Evolutionary conservation across 2,329 filamentous ascomycete species (phyloP).

Genomic region (Aspergillus sp.): DNA sequence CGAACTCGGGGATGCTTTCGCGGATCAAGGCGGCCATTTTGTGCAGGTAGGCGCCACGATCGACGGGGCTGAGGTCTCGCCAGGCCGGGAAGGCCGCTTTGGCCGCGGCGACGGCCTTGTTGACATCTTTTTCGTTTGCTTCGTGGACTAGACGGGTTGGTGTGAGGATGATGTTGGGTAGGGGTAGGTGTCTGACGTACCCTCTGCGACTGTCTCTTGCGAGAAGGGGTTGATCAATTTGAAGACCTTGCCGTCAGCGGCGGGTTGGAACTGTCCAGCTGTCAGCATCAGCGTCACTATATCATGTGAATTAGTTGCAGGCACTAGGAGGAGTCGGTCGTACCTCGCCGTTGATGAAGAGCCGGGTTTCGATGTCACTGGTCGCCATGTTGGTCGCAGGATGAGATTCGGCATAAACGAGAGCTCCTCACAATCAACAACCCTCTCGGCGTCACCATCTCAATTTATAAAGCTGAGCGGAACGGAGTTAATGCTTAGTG

Average conservation of each 20-base stretch:
- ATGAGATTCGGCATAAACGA: background rate
- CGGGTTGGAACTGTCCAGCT: slow-evolving; percentile 24
- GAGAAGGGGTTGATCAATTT: slow-evolving; percentile 30
- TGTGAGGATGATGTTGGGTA: background rate
- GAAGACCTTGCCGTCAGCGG: slow-evolving; percentile 28
- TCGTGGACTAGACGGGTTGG: slow-evolving; percentile 25
- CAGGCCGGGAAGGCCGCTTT: slow-evolving; percentile 38
- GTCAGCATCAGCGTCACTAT: background rate
- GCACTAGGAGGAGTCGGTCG: background rate
- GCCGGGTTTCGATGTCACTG: slow-evolving; percentile 26
- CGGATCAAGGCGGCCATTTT: slow-evolving; percentile 32
- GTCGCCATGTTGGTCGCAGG: slow-evolving; percentile 8
- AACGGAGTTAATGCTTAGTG: too few species aligned
- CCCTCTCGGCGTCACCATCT: too few species aligned
- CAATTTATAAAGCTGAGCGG: too few species aligned
- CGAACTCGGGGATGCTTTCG: slow-evolving; percentile 29
- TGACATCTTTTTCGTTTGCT: slow-evolving; percentile 31
- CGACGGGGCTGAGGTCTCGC: slow-evolving; percentile 33
- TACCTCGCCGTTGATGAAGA: slow-evolving; percentile 36
- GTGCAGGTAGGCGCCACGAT: slow-evolving; percentile 32
- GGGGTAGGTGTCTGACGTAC: slow-evolving; percentile 12
- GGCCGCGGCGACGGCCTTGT: slow-evolving; percentile 36
- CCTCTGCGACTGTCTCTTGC: slow-evolving; percentile 26
- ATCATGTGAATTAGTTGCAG: background rate
- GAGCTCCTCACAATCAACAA: background rate